phyloP scores from a whole-genome alignment of 768 basidiomycete genomes.

The Clitopilus hobsonii region DNA sequence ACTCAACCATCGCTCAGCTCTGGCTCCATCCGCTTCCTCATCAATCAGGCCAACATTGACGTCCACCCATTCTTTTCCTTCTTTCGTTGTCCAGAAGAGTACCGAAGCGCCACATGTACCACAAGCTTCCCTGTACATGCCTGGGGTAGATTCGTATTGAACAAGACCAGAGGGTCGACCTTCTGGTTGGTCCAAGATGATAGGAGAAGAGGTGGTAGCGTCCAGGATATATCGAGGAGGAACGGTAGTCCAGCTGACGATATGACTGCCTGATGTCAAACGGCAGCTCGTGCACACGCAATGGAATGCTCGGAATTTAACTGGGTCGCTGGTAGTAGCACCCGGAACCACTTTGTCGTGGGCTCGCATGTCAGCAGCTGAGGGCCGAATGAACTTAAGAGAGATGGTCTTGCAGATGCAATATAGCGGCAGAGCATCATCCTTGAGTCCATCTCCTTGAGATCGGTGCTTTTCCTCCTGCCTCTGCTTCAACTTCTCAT shows the following conservation, averaged over 20 bases:
- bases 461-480: slow-evolving; percentile 5
- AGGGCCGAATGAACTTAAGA: slow-evolving; percentile 21
- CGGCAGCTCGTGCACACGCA: slow-evolving; percentile 25
- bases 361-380: slow-evolving; percentile 24
- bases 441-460: slow-evolving; percentile 1
- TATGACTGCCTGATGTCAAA: slow-evolving; percentile 19
- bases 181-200: slow-evolving; percentile 11
- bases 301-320: slow-evolving; percentile 22
- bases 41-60: neutral
- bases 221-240: slow-evolving; percentile 20
- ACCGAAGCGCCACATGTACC: slow-evolving; percentile 23
- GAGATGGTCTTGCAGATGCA: slow-evolving; percentile 22
- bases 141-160: slow-evolving; percentile 22
- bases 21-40: neutral
- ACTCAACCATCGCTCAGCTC: neutral
- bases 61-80: slow-evolving; percentile 5
- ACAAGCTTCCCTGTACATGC: slow-evolving; percentile 23
- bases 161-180: slow-evolving; percentile 15
- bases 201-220: slow-evolving; percentile 4
- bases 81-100: slow-evolving; percentile 19
- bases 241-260: slow-evolving; percentile 24
- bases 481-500: slow-evolving; percentile 12
- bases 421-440: slow-evolving; percentile 11
- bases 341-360: slow-evolving; percentile 4
- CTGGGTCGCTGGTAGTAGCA: slow-evolving; percentile 7